Evolutionary conservation across 768 basidiomycete species (phyloP).

Genomic region (Phanerochaete sordida): DNA sequence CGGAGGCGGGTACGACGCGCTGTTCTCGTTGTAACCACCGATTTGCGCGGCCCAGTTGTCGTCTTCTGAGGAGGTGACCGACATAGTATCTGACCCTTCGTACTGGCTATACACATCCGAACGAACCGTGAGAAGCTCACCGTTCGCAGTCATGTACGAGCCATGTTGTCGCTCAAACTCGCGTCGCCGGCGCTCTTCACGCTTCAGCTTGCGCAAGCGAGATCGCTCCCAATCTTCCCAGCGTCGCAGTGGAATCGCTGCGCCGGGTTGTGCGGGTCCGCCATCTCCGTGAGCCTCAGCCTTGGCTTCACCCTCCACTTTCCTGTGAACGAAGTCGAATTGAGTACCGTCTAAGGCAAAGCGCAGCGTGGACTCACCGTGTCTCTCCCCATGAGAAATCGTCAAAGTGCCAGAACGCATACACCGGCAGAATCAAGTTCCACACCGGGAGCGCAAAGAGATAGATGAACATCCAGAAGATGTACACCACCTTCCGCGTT

Average conservation of each 20-base stretch:
- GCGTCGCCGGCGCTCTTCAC: constrained; percentile 77
- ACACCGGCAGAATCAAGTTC: constrained; percentile 92
- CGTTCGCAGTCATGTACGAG: constrained; percentile 57
- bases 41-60: constrained; percentile 97
- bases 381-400: constrained; percentile 99
- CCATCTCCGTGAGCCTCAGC: constrained; percentile 74
- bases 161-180: constrained; percentile 82
- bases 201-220: constrained; percentile 81
- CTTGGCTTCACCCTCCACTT: constrained; percentile 90
- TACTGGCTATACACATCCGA: constrained; percentile 52
- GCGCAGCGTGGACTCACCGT: constrained; percentile 48
- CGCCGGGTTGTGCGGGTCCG: constrained; percentile 41
- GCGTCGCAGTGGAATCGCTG: constrained; percentile 84
- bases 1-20: constrained; percentile 75
- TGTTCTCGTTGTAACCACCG: constrained; percentile 91
- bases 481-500: constrained; percentile 91
- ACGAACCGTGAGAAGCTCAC: constrained; percentile 59
- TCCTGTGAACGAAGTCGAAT: constrained; percentile 45
- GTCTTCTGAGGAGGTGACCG: constrained; percentile 84
- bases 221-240: constrained; percentile 99
- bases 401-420: constrained; percentile 99
- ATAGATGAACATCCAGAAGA: constrained; percentile 98
- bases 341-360: neutral
- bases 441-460: constrained; percentile 89
- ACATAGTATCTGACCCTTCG: constrained; percentile 78